These are phyloP conservation scores for Fusarium buxicola DNA, from an alignment of 2,329 filamentous ascomycete species.

Conservation along the genomic window DNA sequence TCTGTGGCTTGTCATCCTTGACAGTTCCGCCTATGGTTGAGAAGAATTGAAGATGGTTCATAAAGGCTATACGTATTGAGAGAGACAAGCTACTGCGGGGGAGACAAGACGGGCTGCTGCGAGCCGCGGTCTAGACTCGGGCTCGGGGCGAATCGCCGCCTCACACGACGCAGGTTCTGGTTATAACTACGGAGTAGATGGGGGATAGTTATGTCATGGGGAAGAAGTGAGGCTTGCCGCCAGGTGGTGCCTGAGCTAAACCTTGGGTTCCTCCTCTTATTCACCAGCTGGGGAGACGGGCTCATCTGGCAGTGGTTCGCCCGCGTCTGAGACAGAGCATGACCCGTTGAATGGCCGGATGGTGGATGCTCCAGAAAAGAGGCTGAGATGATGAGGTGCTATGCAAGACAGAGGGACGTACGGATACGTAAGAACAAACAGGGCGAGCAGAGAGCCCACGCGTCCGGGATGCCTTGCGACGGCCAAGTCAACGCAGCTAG, in stretches of 20 bases:
- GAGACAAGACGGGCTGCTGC: neutral
- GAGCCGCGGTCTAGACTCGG: neutral
- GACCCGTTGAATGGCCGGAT: neutral
- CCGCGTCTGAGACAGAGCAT: slow-evolving; percentile 2
- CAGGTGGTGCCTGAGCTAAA: neutral
- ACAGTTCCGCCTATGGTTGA: neutral
- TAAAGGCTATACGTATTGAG: too few species aligned
- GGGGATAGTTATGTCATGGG: too few species aligned
- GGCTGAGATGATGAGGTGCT: neutral
- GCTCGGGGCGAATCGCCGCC: neutral
- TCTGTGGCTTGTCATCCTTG: neutral
- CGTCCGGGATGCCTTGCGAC: slow-evolving; percentile 20
- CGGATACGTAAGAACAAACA: slow-evolving; percentile 4
- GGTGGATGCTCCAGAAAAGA: too few species aligned
- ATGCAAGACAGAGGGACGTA: neutral
- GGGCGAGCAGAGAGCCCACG: slow-evolving; percentile 19
- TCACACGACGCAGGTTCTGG: too few species aligned
- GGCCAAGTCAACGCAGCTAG: slow-evolving; percentile 11
- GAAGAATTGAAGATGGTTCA: too few species aligned
- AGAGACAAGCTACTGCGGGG: neutral
- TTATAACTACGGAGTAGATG: too few species aligned
- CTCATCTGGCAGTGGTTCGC: slow-evolving; percentile 7
- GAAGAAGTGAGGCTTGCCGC: slow-evolving; percentile 16
- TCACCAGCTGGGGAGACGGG: slow-evolving; percentile 1
- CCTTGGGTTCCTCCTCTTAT: neutral